phyloP scores from a whole-genome alignment of 73 alveolate genomes.

The Tetrahymena malaccensis region DNA sequence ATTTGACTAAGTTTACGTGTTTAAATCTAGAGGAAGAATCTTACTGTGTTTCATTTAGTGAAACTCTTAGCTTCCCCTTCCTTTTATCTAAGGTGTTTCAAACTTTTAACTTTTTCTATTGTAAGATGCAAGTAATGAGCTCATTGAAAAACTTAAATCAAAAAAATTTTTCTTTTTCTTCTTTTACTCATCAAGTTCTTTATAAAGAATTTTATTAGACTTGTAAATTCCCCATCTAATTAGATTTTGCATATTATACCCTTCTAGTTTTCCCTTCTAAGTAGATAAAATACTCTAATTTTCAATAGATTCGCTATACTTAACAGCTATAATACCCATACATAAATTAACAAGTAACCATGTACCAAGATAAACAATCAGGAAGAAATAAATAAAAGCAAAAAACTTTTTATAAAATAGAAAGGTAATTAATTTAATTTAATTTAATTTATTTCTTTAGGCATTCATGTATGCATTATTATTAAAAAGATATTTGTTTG shows the following conservation, averaged over 20 bases:
- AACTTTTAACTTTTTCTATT: background rate
- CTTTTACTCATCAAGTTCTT: background rate
- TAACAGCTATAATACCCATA: constrained; percentile 81
- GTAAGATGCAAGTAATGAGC: background rate
- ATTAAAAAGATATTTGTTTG: too few species aligned
- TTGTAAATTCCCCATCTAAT: background rate
- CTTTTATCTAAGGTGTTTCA: background rate
- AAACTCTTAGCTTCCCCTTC: background rate
- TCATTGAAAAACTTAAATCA: background rate
- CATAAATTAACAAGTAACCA: constrained; percentile 78
- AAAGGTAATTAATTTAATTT: background rate
- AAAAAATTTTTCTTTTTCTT: background rate
- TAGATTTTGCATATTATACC: background rate
- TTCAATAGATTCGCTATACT: constrained; percentile 12
- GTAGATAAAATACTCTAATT: background rate
- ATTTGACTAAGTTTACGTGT: background rate
- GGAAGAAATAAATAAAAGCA: constrained; percentile 54
- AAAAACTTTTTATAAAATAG: background rate
- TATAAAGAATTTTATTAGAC: background rate
- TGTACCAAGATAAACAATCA: constrained; percentile 76
- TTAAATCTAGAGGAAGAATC: background rate
- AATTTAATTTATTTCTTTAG: too few species aligned
- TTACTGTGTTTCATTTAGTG: background rate
- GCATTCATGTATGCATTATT: too few species aligned
- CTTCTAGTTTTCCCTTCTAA: background rate